Evolutionary conservation across 345 rosid genomes (phyloP).

Genomic region (Microcos paniculata): DNA sequence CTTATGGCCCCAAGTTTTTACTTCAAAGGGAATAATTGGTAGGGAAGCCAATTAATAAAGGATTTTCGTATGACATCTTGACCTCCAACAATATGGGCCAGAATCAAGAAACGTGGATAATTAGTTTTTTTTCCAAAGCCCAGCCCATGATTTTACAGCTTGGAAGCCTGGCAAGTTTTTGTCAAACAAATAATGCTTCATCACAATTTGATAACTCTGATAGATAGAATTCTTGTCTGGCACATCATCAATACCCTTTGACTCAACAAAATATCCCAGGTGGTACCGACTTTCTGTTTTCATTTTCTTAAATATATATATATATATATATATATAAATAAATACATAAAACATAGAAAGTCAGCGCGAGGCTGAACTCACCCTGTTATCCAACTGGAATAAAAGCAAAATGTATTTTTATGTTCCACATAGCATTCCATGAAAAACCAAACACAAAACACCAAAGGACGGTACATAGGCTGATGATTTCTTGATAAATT

Average conservation of each 20-base stretch:
- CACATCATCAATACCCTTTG: not conserved
- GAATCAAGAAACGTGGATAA: not conserved
- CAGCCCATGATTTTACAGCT: not conserved
- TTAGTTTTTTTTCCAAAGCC: not conserved
- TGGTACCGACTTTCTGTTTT: not conserved
- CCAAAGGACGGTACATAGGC: not conserved
- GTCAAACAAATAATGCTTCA: not conserved
- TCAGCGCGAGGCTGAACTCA: slow-evolving; percentile 1
- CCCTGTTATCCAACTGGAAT: not conserved
- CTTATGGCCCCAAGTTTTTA: not conserved
- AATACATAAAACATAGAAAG: not conserved
- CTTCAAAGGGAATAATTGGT: too few species aligned
- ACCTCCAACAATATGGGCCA: not conserved
- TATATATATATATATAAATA: not conserved
- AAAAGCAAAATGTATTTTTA: slow-evolving; percentile 11
- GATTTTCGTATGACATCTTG: too few species aligned
- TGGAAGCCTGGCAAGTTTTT: not conserved
- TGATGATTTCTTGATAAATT: not conserved
- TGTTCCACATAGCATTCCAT: slow-evolving; percentile 15
- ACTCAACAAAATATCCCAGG: too few species aligned
- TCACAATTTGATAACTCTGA: not conserved
- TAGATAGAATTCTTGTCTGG: not conserved
- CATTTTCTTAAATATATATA: not conserved
- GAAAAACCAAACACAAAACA: slow-evolving; percentile 6
- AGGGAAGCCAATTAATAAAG: not conserved